phyloP scores from a whole-genome alignment of 140 eudicot genomes.

The Ambrosia hybrid region DNA sequence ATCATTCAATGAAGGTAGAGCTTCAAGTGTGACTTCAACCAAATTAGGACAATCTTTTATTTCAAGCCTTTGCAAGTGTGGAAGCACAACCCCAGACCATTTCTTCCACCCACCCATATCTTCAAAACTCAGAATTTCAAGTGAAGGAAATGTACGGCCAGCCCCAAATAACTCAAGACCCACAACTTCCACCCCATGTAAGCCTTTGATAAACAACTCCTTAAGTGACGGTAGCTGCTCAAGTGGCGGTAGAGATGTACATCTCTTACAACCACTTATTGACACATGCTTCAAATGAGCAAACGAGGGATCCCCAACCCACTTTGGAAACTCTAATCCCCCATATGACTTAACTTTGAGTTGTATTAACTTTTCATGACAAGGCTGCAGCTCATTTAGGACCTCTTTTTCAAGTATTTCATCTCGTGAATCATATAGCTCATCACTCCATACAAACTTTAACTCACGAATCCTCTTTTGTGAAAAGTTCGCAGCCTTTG shows the following conservation, averaged over 20 bases:
- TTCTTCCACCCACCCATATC: constrained; percentile 12
- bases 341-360: constrained; percentile 7
- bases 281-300: constrained; percentile 7
- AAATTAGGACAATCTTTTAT: constrained; percentile 3
- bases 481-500: neutral
- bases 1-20: neutral
- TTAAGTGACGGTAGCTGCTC: constrained; percentile 35
- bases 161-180: constrained; percentile 37
- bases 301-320: constrained; percentile 32
- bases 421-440: neutral
- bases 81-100: constrained; percentile 23
- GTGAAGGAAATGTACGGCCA: constrained; percentile 9
- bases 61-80: neutral
- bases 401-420: constrained; percentile 20
- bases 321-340: constrained; percentile 18
- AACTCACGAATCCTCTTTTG: neutral
- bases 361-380: neutral
- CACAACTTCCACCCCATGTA: constrained; percentile 17
- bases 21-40: constrained; percentile 20
- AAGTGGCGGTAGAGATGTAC: constrained; percentile 33
- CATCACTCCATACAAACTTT: neutral
- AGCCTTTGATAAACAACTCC: constrained; percentile 22
- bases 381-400: constrained; percentile 32
- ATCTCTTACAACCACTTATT: constrained; percentile 21
- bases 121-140: constrained; percentile 11